Conservation (phyloP, 345 rosid species). For the Cardiospermum halicacabum region DNA sequence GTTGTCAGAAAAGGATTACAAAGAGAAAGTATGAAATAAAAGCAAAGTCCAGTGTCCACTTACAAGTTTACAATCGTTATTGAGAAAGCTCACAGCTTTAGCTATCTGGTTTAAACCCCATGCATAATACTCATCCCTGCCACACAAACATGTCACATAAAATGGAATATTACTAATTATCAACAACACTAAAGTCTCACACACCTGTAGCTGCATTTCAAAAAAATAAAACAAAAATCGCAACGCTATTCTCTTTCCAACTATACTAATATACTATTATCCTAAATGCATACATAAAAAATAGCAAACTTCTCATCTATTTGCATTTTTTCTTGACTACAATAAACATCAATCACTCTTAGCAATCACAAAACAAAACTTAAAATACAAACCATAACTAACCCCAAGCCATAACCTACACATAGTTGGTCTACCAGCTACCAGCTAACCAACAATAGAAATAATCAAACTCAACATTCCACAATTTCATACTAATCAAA, state of each 20-base stretch:
- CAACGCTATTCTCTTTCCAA: background rate
- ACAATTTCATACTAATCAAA: background rate
- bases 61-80: constrained; percentile 97
- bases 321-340: background rate
- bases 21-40: background rate
- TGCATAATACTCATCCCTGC: constrained; percentile 96
- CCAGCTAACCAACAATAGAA: background rate
- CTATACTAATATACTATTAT: background rate
- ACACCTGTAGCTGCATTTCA: background rate
- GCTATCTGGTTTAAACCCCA: constrained; percentile 89
- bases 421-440: background rate
- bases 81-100: constrained; percentile 98
- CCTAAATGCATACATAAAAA: background rate
- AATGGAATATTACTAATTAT: constrained; percentile 3
- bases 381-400: background rate
- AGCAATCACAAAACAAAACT: background rate
- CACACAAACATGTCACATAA: constrained; percentile 7
- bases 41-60: constrained; percentile 23
- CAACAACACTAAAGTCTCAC: background rate
- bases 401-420: background rate
- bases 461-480: background rate
- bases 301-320: background rate
- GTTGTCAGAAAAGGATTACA: constrained; percentile 11
- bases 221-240: background rate
- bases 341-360: background rate